These are phyloP conservation scores for Ampelocalamus luodianensis DNA, from an alignment of 176 grass and related monocot species.

Conservation along the genomic window DNA sequence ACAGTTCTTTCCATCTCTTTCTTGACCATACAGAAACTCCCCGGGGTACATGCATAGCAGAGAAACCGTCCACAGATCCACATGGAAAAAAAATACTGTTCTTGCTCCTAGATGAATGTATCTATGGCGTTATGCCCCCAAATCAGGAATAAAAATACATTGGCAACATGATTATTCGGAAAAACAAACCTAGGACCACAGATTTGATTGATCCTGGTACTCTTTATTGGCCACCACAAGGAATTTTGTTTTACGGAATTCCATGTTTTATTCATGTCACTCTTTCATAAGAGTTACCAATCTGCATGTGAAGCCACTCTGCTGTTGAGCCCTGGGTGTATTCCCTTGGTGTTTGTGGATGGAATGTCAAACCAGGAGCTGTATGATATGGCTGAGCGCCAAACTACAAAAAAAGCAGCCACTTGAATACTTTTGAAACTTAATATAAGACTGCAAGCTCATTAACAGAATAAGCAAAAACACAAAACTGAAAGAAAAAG, in stretches of 20 bases:
- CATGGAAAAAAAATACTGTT: conserved; percentile 10
- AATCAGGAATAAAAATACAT: conserved; percentile 50
- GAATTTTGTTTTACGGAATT: background rate
- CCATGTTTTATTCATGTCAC: conserved; percentile 57
- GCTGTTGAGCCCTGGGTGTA: conserved; percentile 47
- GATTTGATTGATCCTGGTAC: conserved; percentile 39
- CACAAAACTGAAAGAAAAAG: background rate
- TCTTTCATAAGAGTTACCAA: conserved; percentile 68
- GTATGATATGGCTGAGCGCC: conserved; percentile 49
- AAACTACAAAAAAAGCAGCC: conserved; percentile 54
- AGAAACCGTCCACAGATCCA: background rate
- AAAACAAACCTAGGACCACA: conserved; percentile 38
- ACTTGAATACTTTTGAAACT: conserved; percentile 1
- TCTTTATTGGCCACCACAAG: conserved; percentile 38
- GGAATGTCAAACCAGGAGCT: conserved; percentile 51
- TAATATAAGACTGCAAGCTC: background rate
- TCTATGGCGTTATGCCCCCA: conserved; percentile 49
- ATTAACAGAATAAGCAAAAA: conserved; percentile 17
- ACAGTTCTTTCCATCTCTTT: conserved; percentile 10
- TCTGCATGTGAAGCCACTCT: conserved; percentile 89
- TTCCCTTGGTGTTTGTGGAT: conserved; percentile 63
- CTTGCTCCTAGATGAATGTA: conserved; percentile 33
- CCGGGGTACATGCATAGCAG: background rate
- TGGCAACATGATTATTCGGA: conserved; percentile 41
- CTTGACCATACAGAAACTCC: background rate